Evolutionary conservation across 225 moss, liverwort and hornwort genomes (phyloP).

Genomic region (Pseudoscleropodium purum): DNA sequence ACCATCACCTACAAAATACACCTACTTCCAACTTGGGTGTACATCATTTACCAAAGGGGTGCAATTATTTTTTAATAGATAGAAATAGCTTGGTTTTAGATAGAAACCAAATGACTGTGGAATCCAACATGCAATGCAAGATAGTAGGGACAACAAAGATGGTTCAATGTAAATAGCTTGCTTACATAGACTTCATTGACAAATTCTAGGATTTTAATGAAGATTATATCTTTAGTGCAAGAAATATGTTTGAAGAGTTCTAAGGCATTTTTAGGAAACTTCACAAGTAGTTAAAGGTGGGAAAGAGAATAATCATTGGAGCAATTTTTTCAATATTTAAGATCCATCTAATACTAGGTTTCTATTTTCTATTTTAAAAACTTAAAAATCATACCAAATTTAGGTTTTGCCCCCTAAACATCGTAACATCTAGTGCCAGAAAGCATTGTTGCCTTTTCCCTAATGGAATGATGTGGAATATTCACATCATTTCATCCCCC

Average conservation of each 20-base stretch:
- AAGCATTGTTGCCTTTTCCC: too few species aligned
- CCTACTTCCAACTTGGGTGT: background rate
- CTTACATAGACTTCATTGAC: background rate
- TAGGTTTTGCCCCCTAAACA: too few species aligned
- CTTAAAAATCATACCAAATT: background rate
- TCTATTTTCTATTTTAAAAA: background rate
- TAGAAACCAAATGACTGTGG: rapidly evolving
- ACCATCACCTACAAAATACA: background rate
- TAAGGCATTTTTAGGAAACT: background rate
- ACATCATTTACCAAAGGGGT: background rate
- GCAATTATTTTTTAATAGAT: background rate
- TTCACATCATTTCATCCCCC: too few species aligned
- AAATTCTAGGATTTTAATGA: background rate
- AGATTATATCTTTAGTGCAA: background rate
- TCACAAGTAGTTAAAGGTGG: background rate
- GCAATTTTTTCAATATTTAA: background rate
- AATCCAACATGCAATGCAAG: background rate
- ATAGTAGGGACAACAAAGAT: too few species aligned
- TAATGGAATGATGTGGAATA: too few species aligned
- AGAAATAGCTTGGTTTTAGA: background rate
- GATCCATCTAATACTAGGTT: background rate
- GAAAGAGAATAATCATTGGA: background rate
- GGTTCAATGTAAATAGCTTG: background rate
- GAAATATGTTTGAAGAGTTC: background rate
- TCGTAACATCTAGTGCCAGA: too few species aligned